Base-by-base conservation (phyloP, 2,329 filamentous ascomycete species). In the Arthrobotrys megalospora region DNA sequence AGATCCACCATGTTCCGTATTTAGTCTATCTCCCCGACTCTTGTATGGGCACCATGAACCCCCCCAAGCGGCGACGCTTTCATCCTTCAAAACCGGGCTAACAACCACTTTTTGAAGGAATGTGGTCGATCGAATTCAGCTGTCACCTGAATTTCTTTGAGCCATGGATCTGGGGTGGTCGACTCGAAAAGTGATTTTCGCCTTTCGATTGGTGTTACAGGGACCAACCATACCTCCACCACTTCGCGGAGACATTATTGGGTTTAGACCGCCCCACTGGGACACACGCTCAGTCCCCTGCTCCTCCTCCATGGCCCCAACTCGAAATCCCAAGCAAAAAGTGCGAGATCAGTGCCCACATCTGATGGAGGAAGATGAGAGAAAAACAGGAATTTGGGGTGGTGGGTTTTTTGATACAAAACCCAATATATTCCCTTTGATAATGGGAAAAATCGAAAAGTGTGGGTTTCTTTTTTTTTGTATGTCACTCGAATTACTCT, bases 281-380 rank as follows among this genome's bases (percentile, higher is more conserved):
- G 38, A 41, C 52, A 62, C 66, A 69, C 53, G 52, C 52, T 50
- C 53, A 32, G 52, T 70, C 50, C 66, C 66, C 38, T 38, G n/a
- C 28, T 38, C 16, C 16, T 6, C 21, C 14, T 52, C 14, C 14
- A 43, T 32, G 64, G 19, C 16, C 32, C 32, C 64, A 67, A 38
- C n/a, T 55, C 28, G 45, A 24, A 52, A 52, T 19, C 28, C 60
- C 28, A 19, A 50, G 10, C 38, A 63, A 41, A 16, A 16, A 53
- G 8, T 7, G 48, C 11, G 28, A 48, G 45, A 24, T 21, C n/a
- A 24, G 45, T 55, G 52, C 53, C 53, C 34, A 60, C 53, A 24
- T 38, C 12, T 60, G 28, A 36, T 10, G 12, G 6, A 16, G 24
- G 12, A 14, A 6, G 34, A 43, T 60, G 53, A 34, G 34, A 53